phyloP scores from a whole-genome alignment of 495 filamentous ascomycete species.

The Cairneyella variabilis region DNA sequence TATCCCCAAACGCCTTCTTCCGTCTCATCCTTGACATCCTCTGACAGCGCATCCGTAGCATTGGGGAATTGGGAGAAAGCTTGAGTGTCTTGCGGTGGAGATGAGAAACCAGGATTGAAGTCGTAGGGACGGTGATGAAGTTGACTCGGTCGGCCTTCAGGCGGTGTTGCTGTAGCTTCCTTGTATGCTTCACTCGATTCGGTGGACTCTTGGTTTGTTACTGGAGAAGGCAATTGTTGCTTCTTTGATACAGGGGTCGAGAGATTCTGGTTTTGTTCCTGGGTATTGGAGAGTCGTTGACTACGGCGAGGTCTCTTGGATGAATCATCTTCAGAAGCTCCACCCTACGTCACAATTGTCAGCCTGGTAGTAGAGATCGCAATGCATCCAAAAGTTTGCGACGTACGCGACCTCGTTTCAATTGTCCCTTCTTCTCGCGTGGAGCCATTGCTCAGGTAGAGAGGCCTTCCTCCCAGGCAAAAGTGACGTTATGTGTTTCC shows the following conservation, averaged over 20 bases:
- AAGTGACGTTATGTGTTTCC: neutral
- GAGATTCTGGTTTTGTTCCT: too few species aligned
- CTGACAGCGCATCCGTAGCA: constrained; percentile 66
- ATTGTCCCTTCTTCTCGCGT: constrained; percentile 49
- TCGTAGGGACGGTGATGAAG: constrained; percentile 46
- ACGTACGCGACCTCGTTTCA: constrained; percentile 48
- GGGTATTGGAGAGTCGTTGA: constrained; percentile 48
- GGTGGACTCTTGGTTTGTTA: constrained; percentile 60
- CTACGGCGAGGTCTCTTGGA: constrained; percentile 68
- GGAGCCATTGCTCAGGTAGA: constrained; percentile 42
- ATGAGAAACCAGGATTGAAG: constrained; percentile 34
- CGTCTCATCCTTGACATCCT: constrained; percentile 75
- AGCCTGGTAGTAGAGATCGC: constrained; percentile 7
- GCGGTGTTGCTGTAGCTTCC: constrained; percentile 69
- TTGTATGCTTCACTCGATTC: constrained; percentile 55
- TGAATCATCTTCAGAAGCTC: constrained; percentile 38
- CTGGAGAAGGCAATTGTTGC: constrained; percentile 74
- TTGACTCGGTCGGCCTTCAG: constrained; percentile 57
- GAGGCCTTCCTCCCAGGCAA: neutral
- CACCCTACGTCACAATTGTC: constrained; percentile 24
- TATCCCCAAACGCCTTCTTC: constrained; percentile 96
- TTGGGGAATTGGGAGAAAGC: constrained; percentile 75
- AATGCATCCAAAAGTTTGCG: constrained; percentile 21
- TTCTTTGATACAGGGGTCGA: constrained; percentile 57
- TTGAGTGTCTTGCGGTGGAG: constrained; percentile 57